Base-by-base conservation (phyloP, 2,329 filamentous ascomycete genomes). In the Cyphellophora europaea region DNA sequence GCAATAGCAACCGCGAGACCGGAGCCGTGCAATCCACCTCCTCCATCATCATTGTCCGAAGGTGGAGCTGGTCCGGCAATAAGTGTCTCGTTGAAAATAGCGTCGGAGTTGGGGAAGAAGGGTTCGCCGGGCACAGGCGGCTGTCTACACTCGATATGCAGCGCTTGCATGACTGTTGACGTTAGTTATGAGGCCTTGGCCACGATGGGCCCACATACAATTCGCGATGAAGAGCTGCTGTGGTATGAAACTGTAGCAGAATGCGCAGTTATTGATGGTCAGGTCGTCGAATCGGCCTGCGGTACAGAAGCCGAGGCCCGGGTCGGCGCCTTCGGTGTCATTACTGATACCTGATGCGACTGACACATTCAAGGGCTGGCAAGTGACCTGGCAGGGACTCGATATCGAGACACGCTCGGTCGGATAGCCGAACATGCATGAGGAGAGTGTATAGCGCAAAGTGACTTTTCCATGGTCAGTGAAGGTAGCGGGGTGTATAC, bases 131-230 rank as follows among this genome's bases (percentile, higher is more conserved):
- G 40, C 11, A 47, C 40, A 2, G 60, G 59, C 27, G 49, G 51
- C 41, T 59, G 61, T 33, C 61, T 55, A 43, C 63, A 67, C 35
- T 61, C 59, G 40, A 65, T 61, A 15, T 63, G 60, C 27, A 65
- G 49, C 13, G 62, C 53, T 53, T 67, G 62, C 21, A 67, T 45
- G 44, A 65, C 63, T 66, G 15, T 15, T 19, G 13, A 32, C 11
- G 13, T 30, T 14, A 19, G 11, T 12, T 11, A 25, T 25, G 31
- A 35, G 13, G 3, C 16, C 19, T 5, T 13, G 21, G 16, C 16
- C 13, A 25, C 12, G 30, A 25, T 35, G 23, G n/a, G 6, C 12
- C 27, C 32, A 54, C 60, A 8, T 49, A 66, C 63, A 66, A 41
- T 67, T 67, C 12, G 56, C 56, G 31, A 66, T 43, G 30, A 56